phyloP scores from a whole-genome alignment of 352 stramenopile genomes.

The Phytophthora pseudosyringae region DNA sequence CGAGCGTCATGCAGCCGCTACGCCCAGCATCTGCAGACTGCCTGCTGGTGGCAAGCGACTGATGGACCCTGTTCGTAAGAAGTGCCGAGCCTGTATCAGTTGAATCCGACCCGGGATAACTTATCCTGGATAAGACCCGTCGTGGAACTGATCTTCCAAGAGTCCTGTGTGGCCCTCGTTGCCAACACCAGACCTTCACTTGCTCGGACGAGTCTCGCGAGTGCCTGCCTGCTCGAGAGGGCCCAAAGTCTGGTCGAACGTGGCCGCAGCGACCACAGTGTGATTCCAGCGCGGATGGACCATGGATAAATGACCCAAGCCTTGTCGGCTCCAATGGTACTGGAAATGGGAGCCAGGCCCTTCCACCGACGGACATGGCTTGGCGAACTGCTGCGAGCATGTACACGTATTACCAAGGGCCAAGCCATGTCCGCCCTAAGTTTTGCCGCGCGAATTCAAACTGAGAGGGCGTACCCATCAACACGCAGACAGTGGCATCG shows the following conservation, averaged over 20 bases:
- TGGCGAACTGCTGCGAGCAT: no score
- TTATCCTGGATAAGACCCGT: slow-evolving; percentile 9
- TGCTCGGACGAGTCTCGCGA: neutral
- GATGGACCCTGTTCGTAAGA: neutral
- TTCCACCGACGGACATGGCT: no score
- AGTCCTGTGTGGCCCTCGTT: neutral
- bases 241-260: neutral
- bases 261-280: neutral
- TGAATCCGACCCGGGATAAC: slow-evolving; percentile 9
- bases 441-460: neutral
- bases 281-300: neutral
- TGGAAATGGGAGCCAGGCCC: no score
- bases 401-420: no score
- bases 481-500: slow-evolving; percentile 6
- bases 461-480: slow-evolving; percentile 4
- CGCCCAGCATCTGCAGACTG: neutral
- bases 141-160: slow-evolving; percentile 1
- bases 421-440: no score
- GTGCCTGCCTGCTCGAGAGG: neutral
- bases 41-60: neutral
- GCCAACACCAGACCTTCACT: neutral
- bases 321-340: neutral
- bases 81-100: slow-evolving; percentile 8
- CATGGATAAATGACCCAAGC: neutral
- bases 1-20: no score